A percentile compares a stretch with the other conserved stretches of the same genome.
Evolutionary conservation across 108 stramenopile species (phyloP).

Genomic region (Schizochytrium sp.): DNA sequence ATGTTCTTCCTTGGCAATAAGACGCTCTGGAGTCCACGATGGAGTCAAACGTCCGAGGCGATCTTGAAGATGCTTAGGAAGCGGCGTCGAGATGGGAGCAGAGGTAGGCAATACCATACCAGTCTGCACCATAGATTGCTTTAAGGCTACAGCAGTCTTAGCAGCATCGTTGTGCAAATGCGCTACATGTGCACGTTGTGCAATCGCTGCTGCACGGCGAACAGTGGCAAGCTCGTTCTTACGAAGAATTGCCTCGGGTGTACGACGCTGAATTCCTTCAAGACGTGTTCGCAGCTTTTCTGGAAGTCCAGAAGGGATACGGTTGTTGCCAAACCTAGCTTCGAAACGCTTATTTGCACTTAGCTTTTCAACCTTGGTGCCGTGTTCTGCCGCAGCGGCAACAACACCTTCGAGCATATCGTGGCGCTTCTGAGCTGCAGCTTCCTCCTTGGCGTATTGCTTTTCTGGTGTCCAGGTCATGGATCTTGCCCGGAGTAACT

Average conservation of each 20-base stretch:
- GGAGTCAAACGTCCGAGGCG: background rate
- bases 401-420: slow-evolving; percentile 42
- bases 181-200: background rate
- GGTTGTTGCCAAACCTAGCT: slow-evolving; percentile 52
- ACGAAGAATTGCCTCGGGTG: slow-evolving; percentile 41
- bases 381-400: background rate
- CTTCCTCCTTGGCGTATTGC: slow-evolving; percentile 7
- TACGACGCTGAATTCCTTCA: background rate
- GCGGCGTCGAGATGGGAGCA: background rate
- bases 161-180: background rate
- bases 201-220: background rate
- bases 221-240: slow-evolving; percentile 28
- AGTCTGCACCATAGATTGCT: slow-evolving; percentile 10
- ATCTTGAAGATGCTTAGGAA: background rate
- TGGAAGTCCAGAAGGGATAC: background rate
- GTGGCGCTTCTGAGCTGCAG: background rate
- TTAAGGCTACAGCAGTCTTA: background rate
- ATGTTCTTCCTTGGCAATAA: background rate
- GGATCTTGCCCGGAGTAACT: background rate
- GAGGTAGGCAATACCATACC: background rate
- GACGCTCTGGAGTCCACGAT: background rate
- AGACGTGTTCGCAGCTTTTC: slow-evolving; percentile 29
- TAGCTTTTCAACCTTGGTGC: slow-evolving; percentile 19
- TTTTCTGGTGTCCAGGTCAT: background rate
- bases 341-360: slow-evolving; percentile 22